phyloP scores from a whole-genome alignment of 2,329 filamentous ascomycete genomes.

The Drechslerella stenobrocha region DNA sequence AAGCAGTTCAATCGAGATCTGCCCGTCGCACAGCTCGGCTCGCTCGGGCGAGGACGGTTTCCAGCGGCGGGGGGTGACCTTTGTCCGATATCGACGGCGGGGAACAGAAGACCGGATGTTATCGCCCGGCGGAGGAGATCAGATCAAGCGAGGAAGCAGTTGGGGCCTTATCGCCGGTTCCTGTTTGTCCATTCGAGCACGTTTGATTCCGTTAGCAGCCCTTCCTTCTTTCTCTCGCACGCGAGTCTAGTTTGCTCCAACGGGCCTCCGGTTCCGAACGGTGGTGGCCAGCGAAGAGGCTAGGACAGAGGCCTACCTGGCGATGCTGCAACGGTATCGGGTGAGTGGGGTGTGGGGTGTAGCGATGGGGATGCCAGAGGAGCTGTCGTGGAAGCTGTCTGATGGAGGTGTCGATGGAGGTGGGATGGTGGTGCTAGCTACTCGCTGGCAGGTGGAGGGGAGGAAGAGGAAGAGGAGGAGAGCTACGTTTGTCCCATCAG shows the following conservation, averaged over 20 bases:
- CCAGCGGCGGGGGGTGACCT: too few relatives aligned
- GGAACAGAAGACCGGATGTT: too few relatives aligned
- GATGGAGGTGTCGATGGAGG: too few relatives aligned
- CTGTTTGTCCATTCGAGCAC: conserved; percentile 35
- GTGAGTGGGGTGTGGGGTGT: too few relatives aligned
- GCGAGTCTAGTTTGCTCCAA: too few relatives aligned
- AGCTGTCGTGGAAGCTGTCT: too few relatives aligned
- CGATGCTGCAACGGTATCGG: background rate
- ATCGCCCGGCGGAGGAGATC: too few relatives aligned
- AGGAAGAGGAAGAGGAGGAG: conserved; percentile 1
- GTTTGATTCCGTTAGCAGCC: conserved; percentile 44
- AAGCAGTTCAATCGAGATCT: conserved; percentile 20
- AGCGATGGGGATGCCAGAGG: too few relatives aligned
- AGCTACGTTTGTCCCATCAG: too few relatives aligned
- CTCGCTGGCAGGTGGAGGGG: background rate
- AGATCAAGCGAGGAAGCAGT: background rate
- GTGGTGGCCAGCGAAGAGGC: conserved; percentile 6
- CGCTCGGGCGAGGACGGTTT: conserved; percentile 1
- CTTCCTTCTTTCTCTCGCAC: too few relatives aligned
- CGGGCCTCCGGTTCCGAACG: conserved; percentile 23
- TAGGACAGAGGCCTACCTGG: background rate
- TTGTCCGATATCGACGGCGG: too few relatives aligned
- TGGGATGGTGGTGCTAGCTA: too few relatives aligned
- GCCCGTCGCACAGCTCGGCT: conserved; percentile 31
- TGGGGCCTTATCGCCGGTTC: conserved; percentile 14